Base-by-base conservation (phyloP, 2,329 filamentous ascomycete genomes). In the Aspergillus oerlinghausenensis region DNA sequence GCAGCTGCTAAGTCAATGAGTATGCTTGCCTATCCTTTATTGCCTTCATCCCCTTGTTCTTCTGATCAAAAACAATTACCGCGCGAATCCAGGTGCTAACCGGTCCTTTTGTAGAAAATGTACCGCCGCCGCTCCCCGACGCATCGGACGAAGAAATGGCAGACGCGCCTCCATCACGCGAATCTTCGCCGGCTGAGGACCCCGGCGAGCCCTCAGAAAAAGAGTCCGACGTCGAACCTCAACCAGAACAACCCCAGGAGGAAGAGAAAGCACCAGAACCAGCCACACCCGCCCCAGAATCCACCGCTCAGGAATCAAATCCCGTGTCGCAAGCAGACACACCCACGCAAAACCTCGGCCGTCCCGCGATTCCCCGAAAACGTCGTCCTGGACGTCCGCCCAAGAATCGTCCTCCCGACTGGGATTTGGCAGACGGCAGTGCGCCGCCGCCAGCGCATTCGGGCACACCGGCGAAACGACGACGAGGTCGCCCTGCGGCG, bases 371-470 rank as follows among this genome's bases (percentile, higher is more conserved):
- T 50, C 80, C 80, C 54, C 84, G 88, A 67, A 89, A 89, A 73
- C 81, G 82, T 63, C 86, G 91, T 52, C 82, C 92, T n/a, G 92
- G 92, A 21, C 85, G 92, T 11, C 91, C 91, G 2, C 90, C 91
- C 0, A 95, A 94, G 80, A 92, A 92, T 70, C 83, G 86, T 51
- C 89, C 89, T 0, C 85, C 90, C 3, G 90, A 91, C 70, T 93
- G 88, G 85, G 87, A 92, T 69, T 76, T 68, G 29, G 70, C 79
- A 21, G 82, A 83, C 48, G 80, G 81, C 47, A 79, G 79, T 43
- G 73, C 75, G 38, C 75, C 78, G 25, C 72, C 66, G n/a, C 71
- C 71, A 14, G 74, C 75, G 50, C 76, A 76, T 58, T 70, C 72
- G 21, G 73, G 70, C 48, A 79, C 86, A 3, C 87, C 86, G 3